A percentile compares a stretch with the other conserved stretches of the same genome.
Conservation (phyloP, 1,284 basidiomycete genomes). For the Caloboletus inedulis region DNA sequence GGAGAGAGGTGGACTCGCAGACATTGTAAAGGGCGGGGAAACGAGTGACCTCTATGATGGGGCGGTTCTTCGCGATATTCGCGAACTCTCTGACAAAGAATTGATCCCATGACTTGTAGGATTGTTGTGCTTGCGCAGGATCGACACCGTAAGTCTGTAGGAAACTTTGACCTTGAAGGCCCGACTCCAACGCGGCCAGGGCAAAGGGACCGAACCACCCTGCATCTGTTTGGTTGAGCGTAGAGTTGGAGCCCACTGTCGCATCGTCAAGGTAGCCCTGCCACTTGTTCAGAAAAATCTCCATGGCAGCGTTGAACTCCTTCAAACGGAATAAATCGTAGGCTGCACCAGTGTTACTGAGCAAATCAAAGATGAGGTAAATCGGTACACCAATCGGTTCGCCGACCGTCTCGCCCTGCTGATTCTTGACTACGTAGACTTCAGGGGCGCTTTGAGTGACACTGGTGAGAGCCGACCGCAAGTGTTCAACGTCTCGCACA, state of each 20-base stretch:
- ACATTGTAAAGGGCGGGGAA: conserved; percentile 43
- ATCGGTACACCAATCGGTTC: conserved; percentile 24
- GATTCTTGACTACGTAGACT: conserved; percentile 5
- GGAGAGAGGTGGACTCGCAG: conserved; percentile 47
- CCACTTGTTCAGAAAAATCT: conserved; percentile 6
- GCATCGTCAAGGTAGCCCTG: conserved; percentile 12
- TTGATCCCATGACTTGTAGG: neutral
- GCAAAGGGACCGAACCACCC: neutral
- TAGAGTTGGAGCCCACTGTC: neutral
- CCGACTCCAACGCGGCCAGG: neutral
- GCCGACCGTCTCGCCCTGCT: conserved; percentile 5
- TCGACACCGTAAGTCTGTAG: neutral
- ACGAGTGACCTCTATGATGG: too few species aligned
- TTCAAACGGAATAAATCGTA: conserved; percentile 18
- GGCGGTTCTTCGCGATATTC: too few species aligned
- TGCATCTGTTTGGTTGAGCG: neutral
- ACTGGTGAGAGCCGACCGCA: conserved; percentile 12
- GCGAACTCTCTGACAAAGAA: neutral
- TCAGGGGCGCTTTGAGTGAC: conserved; percentile 10
- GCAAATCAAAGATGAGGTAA: conserved; percentile 20
- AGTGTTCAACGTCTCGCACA: conserved; percentile 6
- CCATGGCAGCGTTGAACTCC: conserved; percentile 24
- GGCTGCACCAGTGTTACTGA: conserved; percentile 20
- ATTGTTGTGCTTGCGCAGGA: too few species aligned
- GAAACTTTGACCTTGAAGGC: neutral